Base-by-base conservation (phyloP, 768 basidiomycete species). In the Kwoniella pini region DNA sequence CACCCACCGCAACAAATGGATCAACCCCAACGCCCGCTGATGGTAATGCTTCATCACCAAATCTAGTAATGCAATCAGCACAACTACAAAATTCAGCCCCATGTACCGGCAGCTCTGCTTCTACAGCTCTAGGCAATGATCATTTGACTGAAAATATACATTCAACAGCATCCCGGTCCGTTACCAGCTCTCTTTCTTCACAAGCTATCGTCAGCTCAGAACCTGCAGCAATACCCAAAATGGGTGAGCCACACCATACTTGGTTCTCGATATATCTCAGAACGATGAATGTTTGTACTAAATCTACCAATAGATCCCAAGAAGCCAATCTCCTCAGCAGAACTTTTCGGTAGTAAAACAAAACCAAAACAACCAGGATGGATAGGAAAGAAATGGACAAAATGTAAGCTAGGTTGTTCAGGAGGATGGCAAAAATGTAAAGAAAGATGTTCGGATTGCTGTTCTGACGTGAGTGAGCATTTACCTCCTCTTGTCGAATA, bases 201-300 rank as follows among this genome's bases (percentile, higher is more conserved):
- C 45, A 21, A 13, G 19, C 22, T 46, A 19, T 46, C 45, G 22
- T 46, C 45, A 46, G 45, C 45, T 46, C 45, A 46, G 22, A 46
- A 24, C 45, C 45, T 13, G 13, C 2, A 1, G 21, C 45, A 2
- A 27, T 27, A 46, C 27, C 22, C 11, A 21, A 19, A 22, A 46
- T 46, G 45, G 24, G 45, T 46, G 2, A 46, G 45, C 45, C 10
- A 12, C 24, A 5, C 11, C 9, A 9, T 21, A 10, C n/a, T 21
- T 43, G 11, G 10, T 15, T 43, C 40, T 43, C n/a, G n/a, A n/a
- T n/a, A n/a, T n/a, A n/a, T n/a, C n/a, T n/a, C n/a, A n/a, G n/a
- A n/a, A n/a, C n/a, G n/a, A n/a, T n/a, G 0, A 39, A 39, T 39
- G 42, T 22, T 43, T 17, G 22, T 43, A 10, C 0, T 43, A 2